Base-by-base conservation (phyloP, 495 filamentous ascomycete species). In the Penicillium bialowiezense region DNA sequence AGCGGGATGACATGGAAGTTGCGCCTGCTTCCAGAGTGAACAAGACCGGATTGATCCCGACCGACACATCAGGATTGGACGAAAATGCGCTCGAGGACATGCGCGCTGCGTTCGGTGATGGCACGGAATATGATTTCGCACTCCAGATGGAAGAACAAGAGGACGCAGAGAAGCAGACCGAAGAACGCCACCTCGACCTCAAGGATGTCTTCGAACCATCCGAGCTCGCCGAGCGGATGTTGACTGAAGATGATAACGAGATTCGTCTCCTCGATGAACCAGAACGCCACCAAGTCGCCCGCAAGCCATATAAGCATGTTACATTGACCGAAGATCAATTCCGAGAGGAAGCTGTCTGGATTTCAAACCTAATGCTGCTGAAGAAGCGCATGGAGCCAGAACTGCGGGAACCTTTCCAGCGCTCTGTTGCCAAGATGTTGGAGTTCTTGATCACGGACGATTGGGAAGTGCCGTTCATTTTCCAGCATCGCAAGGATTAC, bases 171-270 rank as follows among this genome's bases (percentile, higher is more conserved):
- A 87, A 87, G 40, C 83, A 86, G 48, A 83, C 82, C 29, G 76
- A 79, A 33, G 83, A 85, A 55, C 81, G 81, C 45, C 89, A 85
- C 33, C 63, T 97, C n/a, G 88, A 97, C 64, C 75, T 98, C 35
- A 96, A 96, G 69, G 92, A 97, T 64, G 91, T 98, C 48, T 97
- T 98, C 51, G 93, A 98, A 68, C 95, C 95, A 2, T 91, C 90
- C 1, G 89, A 97, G 67, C 82, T 98, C 33, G 81, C 82, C 31
- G 93, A 97, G 65, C 89, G 88, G 67, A 87, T 97, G 66, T 81
- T 98, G 28, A 98, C 93, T 4, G 93, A 97, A 45, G 90, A 90
- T 39, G 93, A 98, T 59, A 95, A 97, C 64, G 73, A 80, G 41
- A 97, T 98, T 47, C 87, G 93, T 13, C 74, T 81, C 41, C 80